Evolutionary conservation across 106 monocot genomes (phyloP).

Genomic region (Narthecium ossifragum): DNA sequence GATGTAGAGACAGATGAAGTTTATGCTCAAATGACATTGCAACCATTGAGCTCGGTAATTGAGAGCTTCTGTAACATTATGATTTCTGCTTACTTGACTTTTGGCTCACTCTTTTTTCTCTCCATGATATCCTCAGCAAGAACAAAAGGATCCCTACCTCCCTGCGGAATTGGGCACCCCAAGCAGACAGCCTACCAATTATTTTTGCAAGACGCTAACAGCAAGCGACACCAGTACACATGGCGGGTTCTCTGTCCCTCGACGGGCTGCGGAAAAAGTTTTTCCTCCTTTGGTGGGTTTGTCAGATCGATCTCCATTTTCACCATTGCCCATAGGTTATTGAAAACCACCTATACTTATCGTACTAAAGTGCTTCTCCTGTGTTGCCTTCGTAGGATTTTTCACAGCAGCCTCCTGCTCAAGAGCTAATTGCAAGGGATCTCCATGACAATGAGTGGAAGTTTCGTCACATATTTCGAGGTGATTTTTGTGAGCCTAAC

Average conservation of each 20-base stretch:
- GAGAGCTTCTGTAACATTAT: neutral
- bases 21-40: conserved; percentile 93
- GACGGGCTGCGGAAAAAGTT: conserved; percentile 77
- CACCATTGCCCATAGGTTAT: neutral
- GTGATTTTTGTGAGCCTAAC: no score
- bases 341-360: no score
- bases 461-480: conserved; percentile 91
- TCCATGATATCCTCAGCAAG: conserved; percentile 23
- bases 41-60: conserved; percentile 70
- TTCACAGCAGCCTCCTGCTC: conserved; percentile 75
- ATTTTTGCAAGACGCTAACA: conserved; percentile 70
- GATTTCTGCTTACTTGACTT: neutral
- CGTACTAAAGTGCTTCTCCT: no score
- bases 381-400: conserved; percentile 50
- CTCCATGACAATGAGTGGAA: conserved; percentile 91
- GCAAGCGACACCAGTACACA: conserved; percentile 81
- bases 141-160: conserved; percentile 57
- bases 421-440: conserved; percentile 79
- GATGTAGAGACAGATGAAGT: conserved; percentile 96
- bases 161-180: conserved; percentile 40
- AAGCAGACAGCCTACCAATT: conserved; percentile 53
- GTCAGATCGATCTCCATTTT: neutral
- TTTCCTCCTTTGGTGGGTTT: conserved; percentile 56
- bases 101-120: neutral
- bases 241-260: conserved; percentile 77